Percentiles rank a stretch among this genome's conserved stretches.
Evolutionary conservation across 2,329 filamentous ascomycete species (phyloP).

Genomic region (Sporothrix curviconia): DNA sequence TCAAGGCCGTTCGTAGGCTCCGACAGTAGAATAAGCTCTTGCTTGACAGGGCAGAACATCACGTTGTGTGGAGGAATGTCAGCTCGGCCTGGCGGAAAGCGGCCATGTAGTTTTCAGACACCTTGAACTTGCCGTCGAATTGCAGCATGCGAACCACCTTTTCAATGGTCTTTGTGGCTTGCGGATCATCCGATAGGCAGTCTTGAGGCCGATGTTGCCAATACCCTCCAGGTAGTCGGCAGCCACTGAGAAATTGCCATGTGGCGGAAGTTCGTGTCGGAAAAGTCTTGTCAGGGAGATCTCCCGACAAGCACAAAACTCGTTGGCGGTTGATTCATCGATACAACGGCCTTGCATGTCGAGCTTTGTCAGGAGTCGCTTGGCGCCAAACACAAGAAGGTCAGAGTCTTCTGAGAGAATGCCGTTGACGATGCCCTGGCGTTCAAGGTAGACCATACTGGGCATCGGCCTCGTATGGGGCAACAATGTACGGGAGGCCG

Average conservation of each 20-base stretch:
- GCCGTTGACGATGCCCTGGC: conserved; percentile 72
- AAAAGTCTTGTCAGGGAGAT: conserved; percentile 87
- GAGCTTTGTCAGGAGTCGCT: conserved; percentile 83
- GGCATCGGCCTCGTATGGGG: conserved; percentile 96
- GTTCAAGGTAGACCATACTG: conserved; percentile 92
- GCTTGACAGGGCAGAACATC: conserved; percentile 76
- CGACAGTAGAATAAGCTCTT: conserved; percentile 69
- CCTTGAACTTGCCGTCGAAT: conserved; percentile 77
- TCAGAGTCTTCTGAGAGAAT: conserved; percentile 97
- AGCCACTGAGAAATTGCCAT: conserved; percentile 97
- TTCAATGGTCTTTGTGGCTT: conserved; percentile 88
- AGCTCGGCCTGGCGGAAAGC: conserved; percentile 80
- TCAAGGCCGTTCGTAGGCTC: conserved; percentile 56
- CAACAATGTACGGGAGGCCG: conserved; percentile 80
- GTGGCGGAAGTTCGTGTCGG: conserved; percentile 79
- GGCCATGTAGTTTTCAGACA: conserved; percentile 75
- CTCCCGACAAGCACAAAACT: conserved; percentile 84
- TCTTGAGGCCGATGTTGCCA: conserved; percentile 82
- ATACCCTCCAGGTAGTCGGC: conserved; percentile 90
- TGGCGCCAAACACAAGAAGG: conserved; percentile 88
- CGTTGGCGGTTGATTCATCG: conserved; percentile 79
- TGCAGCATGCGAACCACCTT: conserved; percentile 74
- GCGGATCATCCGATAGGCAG: conserved; percentile 80
- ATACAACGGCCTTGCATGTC: conserved; percentile 90
- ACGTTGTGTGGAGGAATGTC: conserved; percentile 89